Conservation (phyloP, 768 basidiomycete species). For the Serpula lacrymans region DNA sequence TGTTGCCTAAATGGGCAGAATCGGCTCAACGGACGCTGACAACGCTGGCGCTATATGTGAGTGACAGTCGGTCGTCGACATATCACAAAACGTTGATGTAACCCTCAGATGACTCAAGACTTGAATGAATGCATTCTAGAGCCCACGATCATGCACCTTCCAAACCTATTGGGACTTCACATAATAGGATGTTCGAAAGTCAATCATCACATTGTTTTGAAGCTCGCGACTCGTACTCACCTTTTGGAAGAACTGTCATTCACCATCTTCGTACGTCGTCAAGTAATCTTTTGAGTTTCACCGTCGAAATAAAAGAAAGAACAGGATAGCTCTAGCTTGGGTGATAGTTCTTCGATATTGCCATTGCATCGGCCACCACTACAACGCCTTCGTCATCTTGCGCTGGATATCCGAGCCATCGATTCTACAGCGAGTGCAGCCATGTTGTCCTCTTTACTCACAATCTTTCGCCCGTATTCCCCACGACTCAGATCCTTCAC, state of each 20-base stretch:
- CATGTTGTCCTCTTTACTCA: background rate
- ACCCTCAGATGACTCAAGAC: constrained; percentile 55
- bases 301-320: no score
- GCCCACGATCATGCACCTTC: constrained; percentile 44
- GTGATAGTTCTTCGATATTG: no score
- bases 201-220: constrained; percentile 49
- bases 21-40: constrained; percentile 43
- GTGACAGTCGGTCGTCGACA: constrained; percentile 19
- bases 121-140: constrained; percentile 52
- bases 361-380: constrained; percentile 31
- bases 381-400: constrained; percentile 44
- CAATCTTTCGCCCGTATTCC: constrained; percentile 4
- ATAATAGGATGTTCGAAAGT: constrained; percentile 57
- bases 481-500: constrained; percentile 4
- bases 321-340: constrained; percentile 37
- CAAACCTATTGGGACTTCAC: constrained; percentile 55
- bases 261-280: constrained; percentile 49
- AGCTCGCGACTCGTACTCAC: constrained; percentile 45
- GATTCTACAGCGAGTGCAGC: constrained; percentile 7
- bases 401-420: constrained; percentile 40
- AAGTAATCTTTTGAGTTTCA: background rate
- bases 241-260: constrained; percentile 59
- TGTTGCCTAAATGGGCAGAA: constrained; percentile 54
- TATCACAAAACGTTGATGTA: constrained; percentile 20
- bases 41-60: constrained; percentile 57